Base-by-base conservation (phyloP, 2,329 filamentous ascomycete genomes). In the Magnaporthiopsis incrustans region DNA sequence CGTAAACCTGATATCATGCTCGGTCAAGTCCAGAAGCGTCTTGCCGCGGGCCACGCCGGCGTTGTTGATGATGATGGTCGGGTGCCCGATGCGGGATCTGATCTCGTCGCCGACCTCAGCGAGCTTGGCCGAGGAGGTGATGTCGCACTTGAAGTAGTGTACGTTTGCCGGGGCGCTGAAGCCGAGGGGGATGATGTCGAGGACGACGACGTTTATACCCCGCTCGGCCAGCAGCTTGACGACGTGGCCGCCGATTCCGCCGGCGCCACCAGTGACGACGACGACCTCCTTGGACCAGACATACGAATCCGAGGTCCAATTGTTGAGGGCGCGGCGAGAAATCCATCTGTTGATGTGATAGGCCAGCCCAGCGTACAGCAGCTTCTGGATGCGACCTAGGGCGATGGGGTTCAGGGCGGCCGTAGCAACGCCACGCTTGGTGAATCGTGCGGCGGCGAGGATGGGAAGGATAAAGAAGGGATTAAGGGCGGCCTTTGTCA, bases 31-130 rank as follows among this genome's bases (percentile, higher is more conserved):
- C 60, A 91, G 79, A 67, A 92, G 81, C 6, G 80, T 82, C 67
- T 85, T 84, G 66, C 86, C 86, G 64, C 81, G 81, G 22, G 79
- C 83, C 33, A 89, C 81, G 66, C 88, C 88, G 11, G 89, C 88
- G 70, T 90, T 90, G 77, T 90, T 89, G 76, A 90, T 87, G 4
- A 92, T 78, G 66, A 92, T 78, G 0, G 88, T 91, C 0, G 89
- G 89, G 61, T 83, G 71, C 64, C 88, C 89, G 64, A 90, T 77
- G 15, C 81, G 73, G 35, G 74, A 72, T 63, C 83, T 81, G 70
- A 91, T 81, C 5, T 76, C 70, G 15, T 78, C 70, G 0, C 85
- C 86, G 7, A 81, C 80, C 3, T 76, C 72, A 8, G 79, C 72
- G 68, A 91, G 81, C 50, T 78, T 79, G 18, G 78, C 71, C 4